These are phyloP conservation scores for Phytophthora megakarya DNA, from an alignment of 352 stramenopile species.

Conservation along the genomic window DNA sequence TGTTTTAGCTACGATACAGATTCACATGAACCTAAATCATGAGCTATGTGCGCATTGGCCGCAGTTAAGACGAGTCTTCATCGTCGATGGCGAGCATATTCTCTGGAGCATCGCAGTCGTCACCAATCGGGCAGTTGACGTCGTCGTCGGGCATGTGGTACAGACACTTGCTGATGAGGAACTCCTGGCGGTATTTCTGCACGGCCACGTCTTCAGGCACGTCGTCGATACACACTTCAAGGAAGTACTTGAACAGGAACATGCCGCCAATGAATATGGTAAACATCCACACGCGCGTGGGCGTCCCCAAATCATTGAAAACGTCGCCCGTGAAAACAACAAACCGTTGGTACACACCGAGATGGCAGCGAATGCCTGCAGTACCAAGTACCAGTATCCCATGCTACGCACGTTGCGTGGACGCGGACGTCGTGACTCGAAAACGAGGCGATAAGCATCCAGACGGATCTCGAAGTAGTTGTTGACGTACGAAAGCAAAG, in stretches of 20 bases:
- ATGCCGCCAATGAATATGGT: slow-evolving; percentile 78
- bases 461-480: slow-evolving; percentile 94
- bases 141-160: slow-evolving; percentile 86
- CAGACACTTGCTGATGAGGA: slow-evolving; percentile 88
- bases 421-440: slow-evolving; percentile 78
- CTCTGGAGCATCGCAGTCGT: slow-evolving; percentile 45
- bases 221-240: slow-evolving; percentile 79
- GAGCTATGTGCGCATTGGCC: slow-evolving; percentile 10
- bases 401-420: slow-evolving; percentile 87
- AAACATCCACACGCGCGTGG: slow-evolving; percentile 79
- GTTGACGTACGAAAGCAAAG: slow-evolving; percentile 91
- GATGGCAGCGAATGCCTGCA: slow-evolving; percentile 90
- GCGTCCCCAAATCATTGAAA: slow-evolving; percentile 59
- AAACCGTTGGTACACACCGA: slow-evolving; percentile 94
- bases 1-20: background rate
- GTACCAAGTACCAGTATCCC: slow-evolving; percentile 92
- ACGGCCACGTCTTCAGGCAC: slow-evolving; percentile 70
- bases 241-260: slow-evolving; percentile 85
- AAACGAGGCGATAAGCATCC: slow-evolving; percentile 86
- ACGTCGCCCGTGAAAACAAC: slow-evolving; percentile 93
- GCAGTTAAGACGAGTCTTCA: slow-evolving; percentile 46
- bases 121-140: slow-evolving; percentile 40
- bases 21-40: background rate
- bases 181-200: slow-evolving; percentile 81
- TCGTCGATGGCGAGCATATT: slow-evolving; percentile 64